Evolutionary conservation across 306 rosid species (phyloP).

Genomic region (Gastrolobium villosum): DNA sequence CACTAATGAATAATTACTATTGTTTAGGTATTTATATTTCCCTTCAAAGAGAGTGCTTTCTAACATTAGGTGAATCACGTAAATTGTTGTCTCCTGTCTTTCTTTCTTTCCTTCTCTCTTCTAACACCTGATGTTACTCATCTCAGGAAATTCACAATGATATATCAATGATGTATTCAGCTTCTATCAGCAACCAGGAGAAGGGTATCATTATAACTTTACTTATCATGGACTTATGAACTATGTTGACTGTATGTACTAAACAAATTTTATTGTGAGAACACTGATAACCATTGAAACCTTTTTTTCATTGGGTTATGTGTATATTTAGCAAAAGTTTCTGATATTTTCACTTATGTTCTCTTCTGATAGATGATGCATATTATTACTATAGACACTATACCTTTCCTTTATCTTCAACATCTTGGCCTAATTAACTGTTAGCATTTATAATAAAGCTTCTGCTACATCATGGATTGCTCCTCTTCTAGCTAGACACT

Average conservation of each 20-base stretch:
- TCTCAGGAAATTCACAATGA: slow-evolving; percentile 73
- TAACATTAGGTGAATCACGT: no score
- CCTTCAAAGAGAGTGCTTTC: no score
- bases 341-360: neutral
- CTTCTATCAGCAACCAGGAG: slow-evolving; percentile 80
- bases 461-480: slow-evolving; percentile 81
- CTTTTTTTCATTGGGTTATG: neutral
- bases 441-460: neutral
- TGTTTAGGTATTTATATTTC: no score
- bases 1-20: no score
- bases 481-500: slow-evolving; percentile 82
- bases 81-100: no score
- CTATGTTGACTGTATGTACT: no score
- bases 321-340: neutral
- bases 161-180: slow-evolving; percentile 59
- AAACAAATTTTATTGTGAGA: no score
- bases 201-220: slow-evolving; percentile 52
- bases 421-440: neutral
- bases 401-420: neutral
- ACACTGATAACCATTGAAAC: neutral
- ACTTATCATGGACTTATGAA: no score
- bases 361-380: neutral
- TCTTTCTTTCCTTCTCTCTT: no score
- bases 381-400: neutral
- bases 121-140: slow-evolving; percentile 53